Evolutionary conservation across 2,329 filamentous ascomycete genomes (phyloP), one percentile per base, ranked within the genome.

Genomic region (Fusarium virguliforme): DNA sequence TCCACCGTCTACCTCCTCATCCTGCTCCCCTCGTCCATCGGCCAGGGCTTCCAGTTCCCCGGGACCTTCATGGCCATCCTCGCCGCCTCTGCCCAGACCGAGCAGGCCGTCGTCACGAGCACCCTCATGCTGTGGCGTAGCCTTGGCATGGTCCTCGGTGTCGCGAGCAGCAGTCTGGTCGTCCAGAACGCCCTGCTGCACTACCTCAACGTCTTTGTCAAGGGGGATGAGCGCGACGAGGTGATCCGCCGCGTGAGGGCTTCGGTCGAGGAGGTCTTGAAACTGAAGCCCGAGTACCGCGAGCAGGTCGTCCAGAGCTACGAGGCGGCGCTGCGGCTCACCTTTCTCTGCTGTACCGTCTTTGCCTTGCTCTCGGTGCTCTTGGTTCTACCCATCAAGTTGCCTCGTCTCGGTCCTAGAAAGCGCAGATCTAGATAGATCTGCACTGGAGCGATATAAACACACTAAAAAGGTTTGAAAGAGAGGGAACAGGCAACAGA

Each of bases 91-190:
- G 79, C 85, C 6, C 89, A 91, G 74, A 76, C 82, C 6, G 89
- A 91, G 54, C 90, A 92, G 78, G 91, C 91, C 13, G 89, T 92
- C 41, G 89, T 90, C 12, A 92, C 91, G 1, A 89, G 87, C 59
- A 94, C 92, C 0, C 82, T 95, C 66, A 87, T 91, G 18, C 82
- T 95, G 18, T 94, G 91, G 89, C 87, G 92, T 60, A 89, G 88
- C 64, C 80, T 95, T 6, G 93, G 92, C 7, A 87, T 86, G 62
- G 92, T 95, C 1, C 85, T 94, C 75, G 93, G 92, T n/a, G 88
- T 95, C 48, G 89, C 92, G 1, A 83, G 87, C 58, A 92, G 89
- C 71, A 92, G 90, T 76, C 85, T 94, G 63, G 88, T 94, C 8
- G 83, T 95, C 67, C 92, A 95, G 81, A 94, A 94, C 74, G 85